Evolutionary conservation across 164 flowering plant species (phyloP), one percentile per base, ranked within the genome.

Genomic region (Malania oleifera): DNA sequence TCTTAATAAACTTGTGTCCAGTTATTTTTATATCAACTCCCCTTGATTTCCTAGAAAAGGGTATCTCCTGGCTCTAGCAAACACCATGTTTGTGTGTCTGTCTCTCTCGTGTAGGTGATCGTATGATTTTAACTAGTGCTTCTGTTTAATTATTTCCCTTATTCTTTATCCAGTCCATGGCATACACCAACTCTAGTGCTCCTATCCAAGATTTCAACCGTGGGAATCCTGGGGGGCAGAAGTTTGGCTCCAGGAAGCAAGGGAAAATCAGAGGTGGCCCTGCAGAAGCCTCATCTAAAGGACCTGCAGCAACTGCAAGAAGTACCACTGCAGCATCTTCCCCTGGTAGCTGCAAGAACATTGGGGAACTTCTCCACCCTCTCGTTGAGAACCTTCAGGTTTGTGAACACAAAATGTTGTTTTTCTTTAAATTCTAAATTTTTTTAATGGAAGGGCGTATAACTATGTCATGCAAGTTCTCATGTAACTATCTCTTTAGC

Each of bases 351-450:
- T 48, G 40, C 46, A 60, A 60, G 64, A 50, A 19, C 17, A 51
- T 50, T 25, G 49, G 48, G 37, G 29, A 60, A 34, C 38, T 40
- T 50, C 38, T 37, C 47, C 17, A 38, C 19, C 56, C 56, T 23
- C 46, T 48, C 26, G 57, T 40, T 52, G 19, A 62, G 34, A 62
- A 29, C 15, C 50, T 28, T 52, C 57, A 61, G 64, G 64, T 61
- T 61, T 40, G 50, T 48, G 41, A 52, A 11, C n/a, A 24, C 31
- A 14, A 27, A 25, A 1, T n/a, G 5, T 15, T 50, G 7, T 15
- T 24, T 50, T 23, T 50, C 17, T 26, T 26, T 19, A 18, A 44
- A 18, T n/a, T 9, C 24, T 18, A n/a, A n/a, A n/a, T n/a, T n/a
- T n/a, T n/a, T n/a, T n/a, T n/a, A n/a, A n/a, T n/a, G n/a, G n/a